A percentile compares a stretch with the other conserved stretches of the same genome.
phyloP scores from a whole-genome alignment of 768 basidiomycete species.

The Tephrocybe sp. region DNA sequence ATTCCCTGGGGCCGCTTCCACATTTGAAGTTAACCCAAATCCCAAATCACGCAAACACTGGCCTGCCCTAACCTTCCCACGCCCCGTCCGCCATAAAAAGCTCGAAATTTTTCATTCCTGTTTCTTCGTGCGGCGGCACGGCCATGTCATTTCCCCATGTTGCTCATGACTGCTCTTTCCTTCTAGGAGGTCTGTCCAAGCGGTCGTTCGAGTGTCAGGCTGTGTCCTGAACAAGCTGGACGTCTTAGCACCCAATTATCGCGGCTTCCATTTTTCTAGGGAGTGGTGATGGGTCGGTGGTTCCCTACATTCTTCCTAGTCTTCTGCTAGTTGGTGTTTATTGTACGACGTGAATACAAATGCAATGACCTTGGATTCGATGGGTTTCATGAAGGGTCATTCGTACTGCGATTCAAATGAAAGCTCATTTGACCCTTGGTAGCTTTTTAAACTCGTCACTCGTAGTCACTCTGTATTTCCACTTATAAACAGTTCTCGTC shows the following conservation, averaged over 20 bases:
- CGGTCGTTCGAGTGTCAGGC: conserved; percentile 89
- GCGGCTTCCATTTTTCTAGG: conserved; percentile 37
- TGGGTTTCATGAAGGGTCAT: no score
- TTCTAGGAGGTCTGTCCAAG: conserved; percentile 40
- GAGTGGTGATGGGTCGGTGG: conserved; percentile 80
- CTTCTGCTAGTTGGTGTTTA: no score
- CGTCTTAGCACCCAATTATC: conserved; percentile 80
- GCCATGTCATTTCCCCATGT: conserved; percentile 77
- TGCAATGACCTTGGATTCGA: no score
- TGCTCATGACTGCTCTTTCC: conserved; percentile 74
- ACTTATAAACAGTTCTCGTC: no score
- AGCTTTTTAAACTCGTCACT: no score
- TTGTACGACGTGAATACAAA: no score
- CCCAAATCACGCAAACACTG: neutral
- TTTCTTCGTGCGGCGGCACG: conserved; percentile 79
- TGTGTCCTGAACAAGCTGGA: conserved; percentile 73
- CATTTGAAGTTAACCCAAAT: no score
- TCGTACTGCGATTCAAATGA: no score
- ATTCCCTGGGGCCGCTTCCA: no score
- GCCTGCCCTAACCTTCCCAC: conserved; percentile 45
- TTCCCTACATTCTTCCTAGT: conserved; percentile 46
- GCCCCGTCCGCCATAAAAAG: conserved; percentile 14
- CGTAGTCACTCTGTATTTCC: no score
- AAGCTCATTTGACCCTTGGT: no score
- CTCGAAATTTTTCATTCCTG: conserved; percentile 14